These are phyloP conservation scores for Aurifilum marmelostoma DNA, from an alignment of 2,329 filamentous ascomycete species.

Conservation along the genomic window DNA sequence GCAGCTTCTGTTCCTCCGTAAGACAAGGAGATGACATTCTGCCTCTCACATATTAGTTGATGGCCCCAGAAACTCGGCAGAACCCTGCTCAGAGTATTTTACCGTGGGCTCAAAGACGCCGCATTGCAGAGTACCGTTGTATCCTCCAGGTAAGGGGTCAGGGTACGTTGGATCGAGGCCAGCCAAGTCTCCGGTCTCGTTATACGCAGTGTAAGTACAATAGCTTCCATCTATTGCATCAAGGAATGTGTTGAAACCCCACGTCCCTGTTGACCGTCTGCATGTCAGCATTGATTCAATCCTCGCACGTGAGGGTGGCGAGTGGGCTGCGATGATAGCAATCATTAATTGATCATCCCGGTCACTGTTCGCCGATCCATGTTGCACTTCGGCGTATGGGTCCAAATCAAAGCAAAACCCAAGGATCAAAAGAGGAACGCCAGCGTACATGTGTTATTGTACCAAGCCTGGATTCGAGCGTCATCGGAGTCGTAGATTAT, in stretches of 20 bases:
- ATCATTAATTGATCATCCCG: too few relatives aligned
- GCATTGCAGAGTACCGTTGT: slow-evolving; percentile 47
- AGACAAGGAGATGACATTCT: slow-evolving; percentile 58
- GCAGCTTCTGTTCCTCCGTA: slow-evolving; percentile 59
- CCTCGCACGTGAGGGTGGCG: background rate
- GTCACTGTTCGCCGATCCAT: background rate
- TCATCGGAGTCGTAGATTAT: slow-evolving; percentile 48
- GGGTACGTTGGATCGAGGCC: slow-evolving; percentile 51
- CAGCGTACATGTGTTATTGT: slow-evolving; percentile 19
- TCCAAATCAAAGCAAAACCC: too few relatives aligned
- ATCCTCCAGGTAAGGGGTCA: slow-evolving; percentile 48
- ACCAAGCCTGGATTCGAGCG: slow-evolving; percentile 39
- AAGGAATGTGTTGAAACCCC: slow-evolving; percentile 34
- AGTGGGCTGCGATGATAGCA: too few relatives aligned
- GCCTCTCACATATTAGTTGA: background rate
- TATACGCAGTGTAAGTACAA: slow-evolving; percentile 51
- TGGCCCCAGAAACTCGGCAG: too few relatives aligned
- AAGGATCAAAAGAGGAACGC: background rate
- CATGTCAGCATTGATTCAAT: background rate
- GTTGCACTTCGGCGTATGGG: too few relatives aligned
- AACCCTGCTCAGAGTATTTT: background rate
- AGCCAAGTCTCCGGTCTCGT: slow-evolving; percentile 50
- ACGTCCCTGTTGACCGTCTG: slow-evolving; percentile 5
- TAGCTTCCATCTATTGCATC: slow-evolving; percentile 56
- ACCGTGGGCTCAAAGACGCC: slow-evolving; percentile 48